Evolutionary conservation across 805 yeast genomes (phyloP).

Genomic region (Suhomyces vadensis): DNA sequence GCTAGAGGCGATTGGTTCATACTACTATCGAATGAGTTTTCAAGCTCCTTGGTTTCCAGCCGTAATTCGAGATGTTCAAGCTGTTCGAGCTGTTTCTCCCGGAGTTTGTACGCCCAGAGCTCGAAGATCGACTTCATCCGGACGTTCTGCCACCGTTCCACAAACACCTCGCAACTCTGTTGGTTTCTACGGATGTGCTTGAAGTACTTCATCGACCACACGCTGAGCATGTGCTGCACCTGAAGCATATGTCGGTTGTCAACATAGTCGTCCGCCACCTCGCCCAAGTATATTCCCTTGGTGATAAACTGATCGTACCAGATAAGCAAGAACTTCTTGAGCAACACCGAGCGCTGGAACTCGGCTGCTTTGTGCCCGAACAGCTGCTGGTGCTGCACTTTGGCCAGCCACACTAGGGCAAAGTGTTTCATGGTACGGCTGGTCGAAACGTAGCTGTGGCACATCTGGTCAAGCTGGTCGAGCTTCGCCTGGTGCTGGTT

Average conservation of each 20-base stretch:
- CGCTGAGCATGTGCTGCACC: conserved; percentile 28
- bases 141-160: conserved; percentile 32
- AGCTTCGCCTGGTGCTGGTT: conserved; percentile 15
- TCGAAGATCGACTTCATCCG: conserved; percentile 34
- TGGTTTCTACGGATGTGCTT: conserved; percentile 33
- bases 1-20: conserved; percentile 37
- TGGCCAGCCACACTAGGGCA: conserved; percentile 1
- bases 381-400: background rate
- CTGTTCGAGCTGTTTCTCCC: conserved; percentile 8
- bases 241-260: conserved; percentile 29
- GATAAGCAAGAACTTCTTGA: conserved; percentile 28
- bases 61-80: conserved; percentile 3
- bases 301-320: conserved; percentile 37
- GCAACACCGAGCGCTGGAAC: conserved; percentile 20
- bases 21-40: conserved; percentile 18
- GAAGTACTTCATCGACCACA: conserved; percentile 39
- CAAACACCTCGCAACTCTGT: conserved; percentile 36
- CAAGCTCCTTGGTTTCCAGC: conserved; percentile 2
- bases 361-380: conserved; percentile 14
- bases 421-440: background rate
- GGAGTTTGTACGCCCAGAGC: conserved; percentile 35
- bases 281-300: conserved; percentile 25
- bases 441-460: background rate
- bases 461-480: conserved; percentile 10
- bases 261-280: conserved; percentile 30